Percentiles rank a stretch among this genome's conserved stretches.
phyloP scores from a whole-genome alignment of 495 filamentous ascomycete species.

The Copromyces sp. region DNA sequence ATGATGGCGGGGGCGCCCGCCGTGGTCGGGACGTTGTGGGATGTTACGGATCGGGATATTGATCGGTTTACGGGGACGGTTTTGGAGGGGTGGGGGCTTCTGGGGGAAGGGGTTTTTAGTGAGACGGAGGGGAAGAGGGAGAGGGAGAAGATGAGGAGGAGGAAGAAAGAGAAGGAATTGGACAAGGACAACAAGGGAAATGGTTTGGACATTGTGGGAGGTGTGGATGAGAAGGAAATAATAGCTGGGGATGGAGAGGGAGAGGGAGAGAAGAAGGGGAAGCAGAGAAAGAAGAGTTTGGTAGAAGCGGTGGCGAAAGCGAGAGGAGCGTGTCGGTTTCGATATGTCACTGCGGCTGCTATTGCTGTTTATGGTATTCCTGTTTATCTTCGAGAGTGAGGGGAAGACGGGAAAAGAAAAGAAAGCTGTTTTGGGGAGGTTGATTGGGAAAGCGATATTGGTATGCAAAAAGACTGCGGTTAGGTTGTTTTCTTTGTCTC shows the following conservation, averaged over 20 bases:
- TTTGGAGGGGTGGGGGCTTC: slow-evolving; percentile 78
- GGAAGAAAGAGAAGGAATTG: slow-evolving; percentile 6
- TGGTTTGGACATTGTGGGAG: slow-evolving; percentile 1
- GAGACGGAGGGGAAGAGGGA: slow-evolving; percentile 17
- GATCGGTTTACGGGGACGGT: slow-evolving; percentile 73
- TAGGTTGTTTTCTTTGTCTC: not conserved
- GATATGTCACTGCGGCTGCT: slow-evolving; percentile 86
- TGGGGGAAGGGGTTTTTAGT: slow-evolving; percentile 30
- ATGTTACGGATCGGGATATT: slow-evolving; percentile 94
- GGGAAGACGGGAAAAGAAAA: no score
- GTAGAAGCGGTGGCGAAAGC: slow-evolving; percentile 71
- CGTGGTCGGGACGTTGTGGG: slow-evolving; percentile 86
- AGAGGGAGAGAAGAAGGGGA: not conserved
- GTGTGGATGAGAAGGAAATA: not conserved
- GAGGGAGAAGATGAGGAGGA: slow-evolving; percentile 15
- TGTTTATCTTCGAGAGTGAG: slow-evolving; percentile 52
- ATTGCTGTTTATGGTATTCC: slow-evolving; percentile 92
- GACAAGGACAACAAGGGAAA: not conserved
- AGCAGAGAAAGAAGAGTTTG: slow-evolving; percentile 32
- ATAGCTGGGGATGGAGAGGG: not conserved
- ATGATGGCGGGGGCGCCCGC: slow-evolving; percentile 76
- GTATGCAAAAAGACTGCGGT: not conserved
- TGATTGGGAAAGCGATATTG: not conserved
- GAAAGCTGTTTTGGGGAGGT: not conserved
- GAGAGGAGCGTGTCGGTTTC: slow-evolving; percentile 65